phyloP scores from a whole-genome alignment of 768 basidiomycete species.

The Lactifluus piperatus region DNA sequence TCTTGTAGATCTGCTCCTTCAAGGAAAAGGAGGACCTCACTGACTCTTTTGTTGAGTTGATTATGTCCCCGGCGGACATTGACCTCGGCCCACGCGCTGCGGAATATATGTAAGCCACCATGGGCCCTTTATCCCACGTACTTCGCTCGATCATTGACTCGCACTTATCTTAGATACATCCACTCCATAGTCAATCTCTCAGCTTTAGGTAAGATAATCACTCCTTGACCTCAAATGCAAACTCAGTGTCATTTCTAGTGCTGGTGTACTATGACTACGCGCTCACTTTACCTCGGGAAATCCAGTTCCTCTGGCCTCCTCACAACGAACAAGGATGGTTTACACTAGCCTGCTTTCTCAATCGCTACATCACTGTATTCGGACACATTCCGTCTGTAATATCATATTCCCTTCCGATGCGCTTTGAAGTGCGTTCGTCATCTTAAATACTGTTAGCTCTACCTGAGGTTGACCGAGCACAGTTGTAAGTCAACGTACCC shows the following conservation, averaged over 20 bases:
- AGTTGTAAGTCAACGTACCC: not conserved
- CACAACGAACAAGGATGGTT: conserved; percentile 30
- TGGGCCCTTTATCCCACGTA: not conserved
- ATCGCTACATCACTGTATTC: conserved; percentile 40
- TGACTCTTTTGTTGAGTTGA: not conserved
- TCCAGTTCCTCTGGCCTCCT: conserved; percentile 36
- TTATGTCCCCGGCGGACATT: conserved; percentile 4
- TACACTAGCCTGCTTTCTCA: conserved; percentile 39
- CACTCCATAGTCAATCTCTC: not conserved
- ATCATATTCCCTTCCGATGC: conserved; percentile 16
- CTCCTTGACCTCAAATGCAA: not conserved
- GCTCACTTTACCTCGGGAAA: conserved; percentile 29
- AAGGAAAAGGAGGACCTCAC: not conserved
- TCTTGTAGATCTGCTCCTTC: too few species aligned
- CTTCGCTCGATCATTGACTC: not conserved
- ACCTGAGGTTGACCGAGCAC: not conserved
- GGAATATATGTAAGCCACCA: not conserved
- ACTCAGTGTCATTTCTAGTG: conserved; percentile 12
- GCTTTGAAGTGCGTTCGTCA: not conserved
- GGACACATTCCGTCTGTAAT: conserved; percentile 24
- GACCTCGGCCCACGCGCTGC: not conserved
- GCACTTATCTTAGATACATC: not conserved
- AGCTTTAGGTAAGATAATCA: not conserved
- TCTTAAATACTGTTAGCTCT: not conserved
- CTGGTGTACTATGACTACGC: conserved; percentile 27